A percentile compares a stretch with the other conserved stretches of the same genome.
These are phyloP conservation scores for Lachnellula cervina DNA, from an alignment of 2,329 filamentous ascomycete genomes.

Conservation along the genomic window DNA sequence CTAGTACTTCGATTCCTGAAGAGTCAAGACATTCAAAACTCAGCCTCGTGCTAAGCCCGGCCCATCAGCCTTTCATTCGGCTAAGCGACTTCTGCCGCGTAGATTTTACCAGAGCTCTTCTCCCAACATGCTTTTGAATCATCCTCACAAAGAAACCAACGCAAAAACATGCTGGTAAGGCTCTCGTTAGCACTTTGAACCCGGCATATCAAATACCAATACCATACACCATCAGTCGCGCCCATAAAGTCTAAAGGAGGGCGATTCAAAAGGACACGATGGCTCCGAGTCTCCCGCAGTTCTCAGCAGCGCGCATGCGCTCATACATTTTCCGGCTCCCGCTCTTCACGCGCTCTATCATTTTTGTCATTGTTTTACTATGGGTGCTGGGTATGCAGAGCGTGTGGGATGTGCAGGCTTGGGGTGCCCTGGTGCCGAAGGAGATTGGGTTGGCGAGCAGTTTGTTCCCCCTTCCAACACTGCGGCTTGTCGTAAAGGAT, in stretches of 20 bases:
- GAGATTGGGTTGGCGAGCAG: conserved; percentile 67
- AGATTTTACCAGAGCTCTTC: neutral
- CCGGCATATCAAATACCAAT: neutral
- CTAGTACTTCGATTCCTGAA: too few species aligned
- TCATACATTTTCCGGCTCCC: conserved; percentile 83
- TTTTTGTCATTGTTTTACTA: conserved; percentile 61
- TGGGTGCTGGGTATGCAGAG: conserved; percentile 67
- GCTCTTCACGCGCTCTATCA: conserved; percentile 71
- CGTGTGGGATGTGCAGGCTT: conserved; percentile 67
- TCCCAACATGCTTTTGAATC: neutral
- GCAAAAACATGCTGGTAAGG: conserved; percentile 11
- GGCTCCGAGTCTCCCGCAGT: conserved; percentile 36
- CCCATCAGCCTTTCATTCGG: neutral
- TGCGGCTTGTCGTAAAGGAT: neutral
- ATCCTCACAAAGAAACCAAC: neutral
- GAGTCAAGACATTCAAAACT: neutral
- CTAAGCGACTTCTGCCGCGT: neutral
- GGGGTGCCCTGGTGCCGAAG: conserved; percentile 74
- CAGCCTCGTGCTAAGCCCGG: conserved; percentile 5
- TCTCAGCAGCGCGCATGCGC: conserved; percentile 69
- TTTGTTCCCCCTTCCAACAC: conserved; percentile 41
- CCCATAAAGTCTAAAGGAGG: neutral
- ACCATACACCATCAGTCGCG: neutral
- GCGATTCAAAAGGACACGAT: conserved; percentile 12
- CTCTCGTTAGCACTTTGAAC: conserved; percentile 2